Percentiles rank a stretch among this genome's conserved stretches.
These are phyloP conservation scores for Mesembryanthemum crystallinum DNA, from an alignment of 148 eudicot species.

Conservation along the genomic window DNA sequence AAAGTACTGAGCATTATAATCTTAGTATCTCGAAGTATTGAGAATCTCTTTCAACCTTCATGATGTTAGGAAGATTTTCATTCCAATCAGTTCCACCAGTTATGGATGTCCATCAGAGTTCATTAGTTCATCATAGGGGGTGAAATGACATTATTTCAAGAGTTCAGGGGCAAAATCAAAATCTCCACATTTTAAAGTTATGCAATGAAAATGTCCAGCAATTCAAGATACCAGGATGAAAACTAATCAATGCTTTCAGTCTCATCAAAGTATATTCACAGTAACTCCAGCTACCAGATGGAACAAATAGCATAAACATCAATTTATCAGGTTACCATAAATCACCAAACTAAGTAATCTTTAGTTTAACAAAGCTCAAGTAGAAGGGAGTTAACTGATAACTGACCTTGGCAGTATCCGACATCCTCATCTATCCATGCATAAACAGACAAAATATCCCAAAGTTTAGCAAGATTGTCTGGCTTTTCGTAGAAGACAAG, in stretches of 20 bases:
- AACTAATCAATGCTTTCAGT: background rate
- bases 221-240: background rate
- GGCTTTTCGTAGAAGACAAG: slow-evolving; percentile 80
- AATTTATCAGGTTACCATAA: background rate
- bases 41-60: background rate
- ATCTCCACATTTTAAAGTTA: background rate
- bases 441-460: slow-evolving; percentile 90
- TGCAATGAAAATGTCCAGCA: too few species aligned
- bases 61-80: background rate
- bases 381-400: slow-evolving; percentile 12
- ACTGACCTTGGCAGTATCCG: slow-evolving; percentile 96
- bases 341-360: background rate
- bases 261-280: background rate
- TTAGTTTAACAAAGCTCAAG: background rate
- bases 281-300: background rate
- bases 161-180: background rate
- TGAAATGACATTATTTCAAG: background rate
- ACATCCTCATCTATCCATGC: slow-evolving; percentile 90
- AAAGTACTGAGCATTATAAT: background rate
- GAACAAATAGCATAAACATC: background rate
- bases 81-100: background rate
- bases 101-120: background rate
- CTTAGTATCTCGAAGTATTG: background rate
- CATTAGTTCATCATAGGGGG: background rate
- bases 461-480: slow-evolving; percentile 82